Evolutionary conservation across 352 stramenopile species (phyloP).

Genomic region (Pythium rishiriense): DNA sequence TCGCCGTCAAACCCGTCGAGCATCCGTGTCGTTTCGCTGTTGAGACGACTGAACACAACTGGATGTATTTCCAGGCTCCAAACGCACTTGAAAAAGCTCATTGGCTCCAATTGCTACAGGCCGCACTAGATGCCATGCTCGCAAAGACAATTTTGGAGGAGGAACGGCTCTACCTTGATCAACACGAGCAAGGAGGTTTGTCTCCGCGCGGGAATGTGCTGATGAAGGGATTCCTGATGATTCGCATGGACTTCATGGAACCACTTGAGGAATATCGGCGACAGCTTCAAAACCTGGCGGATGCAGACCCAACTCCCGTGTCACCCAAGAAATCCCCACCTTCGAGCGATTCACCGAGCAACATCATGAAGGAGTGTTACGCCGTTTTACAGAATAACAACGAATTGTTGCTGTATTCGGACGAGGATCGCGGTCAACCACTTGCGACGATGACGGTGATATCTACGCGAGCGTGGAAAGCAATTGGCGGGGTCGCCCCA

Average conservation of each 20-base stretch:
- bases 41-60: slow-evolving; percentile 36
- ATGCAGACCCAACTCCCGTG: neutral
- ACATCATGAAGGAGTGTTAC: slow-evolving; percentile 45
- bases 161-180: slow-evolving; percentile 1
- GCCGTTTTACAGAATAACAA: slow-evolving; percentile 52
- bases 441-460: slow-evolving; percentile 43
- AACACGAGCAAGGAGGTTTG: neutral
- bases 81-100: slow-evolving; percentile 25
- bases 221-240: slow-evolving; percentile 23
- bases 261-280: slow-evolving; percentile 18
- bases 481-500: slow-evolving; percentile 12
- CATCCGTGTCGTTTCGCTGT: slow-evolving; percentile 29
- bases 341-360: neutral
- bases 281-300: slow-evolving; percentile 2
- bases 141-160: slow-evolving; percentile 27
- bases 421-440: slow-evolving; percentile 25
- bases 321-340: slow-evolving; percentile 19
- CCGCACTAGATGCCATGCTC: slow-evolving; percentile 31
- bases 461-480: slow-evolving; percentile 47
- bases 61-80: slow-evolving; percentile 34
- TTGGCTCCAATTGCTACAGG: slow-evolving; percentile 38
- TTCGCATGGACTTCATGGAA: slow-evolving; percentile 26
- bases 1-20: slow-evolving; percentile 34
- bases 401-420: slow-evolving; percentile 45
- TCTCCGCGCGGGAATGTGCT: slow-evolving; percentile 6